Base-by-base conservation (phyloP, 1,284 basidiomycete species). In the Ustilago tritici region DNA sequence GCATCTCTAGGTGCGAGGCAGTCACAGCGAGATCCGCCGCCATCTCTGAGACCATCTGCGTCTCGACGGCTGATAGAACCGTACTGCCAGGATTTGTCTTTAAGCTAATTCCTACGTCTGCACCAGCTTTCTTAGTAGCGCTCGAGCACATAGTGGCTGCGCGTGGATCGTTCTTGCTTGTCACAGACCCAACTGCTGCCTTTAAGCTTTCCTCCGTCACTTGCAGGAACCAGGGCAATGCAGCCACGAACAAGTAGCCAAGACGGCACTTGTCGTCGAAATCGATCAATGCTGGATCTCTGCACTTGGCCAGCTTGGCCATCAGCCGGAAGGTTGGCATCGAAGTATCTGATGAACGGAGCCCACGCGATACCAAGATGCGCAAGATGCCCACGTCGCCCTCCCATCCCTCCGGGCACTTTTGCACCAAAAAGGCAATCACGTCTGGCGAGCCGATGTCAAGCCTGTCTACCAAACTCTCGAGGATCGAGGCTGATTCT, bases 201-300 rank as follows among this genome's bases (percentile, higher is more conserved):
- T 65, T 58, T 15, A 77, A 38, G 35, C 63, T 59, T 35, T 78
- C 87, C 50, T 90, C 88, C 90, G 94, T 94, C 4, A 92, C 91
- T 70, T 92, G 91, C 36, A 97, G 87, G 87, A 93, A 95, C 92
- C 93, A 95, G 0, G 95, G 95, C n/a, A 98, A 87, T 1, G 91
- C 90, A 6, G 92, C 88, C 0, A 93, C 91, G 84, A 95, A 96
- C 35, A 95, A 88, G 83, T 95, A 93, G 12, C 93, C 90, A 10
- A 97, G 88, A 35, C 94, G 91, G 11, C 70, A 70, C 31, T 69
- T 66, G 49, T 91, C 91, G 46, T 90, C 89, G 35, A 90, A 86
- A 86, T 96, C 94, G 47, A 96, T 90, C 31, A 96, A 88, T 23
- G 90, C 89, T 14, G 89, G 88, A 70, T 92, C 90, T 15, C 89